These are phyloP conservation scores for Geoglossum cookeanum DNA, from an alignment of 2,329 filamentous ascomycete species.

Conservation along the genomic window DNA sequence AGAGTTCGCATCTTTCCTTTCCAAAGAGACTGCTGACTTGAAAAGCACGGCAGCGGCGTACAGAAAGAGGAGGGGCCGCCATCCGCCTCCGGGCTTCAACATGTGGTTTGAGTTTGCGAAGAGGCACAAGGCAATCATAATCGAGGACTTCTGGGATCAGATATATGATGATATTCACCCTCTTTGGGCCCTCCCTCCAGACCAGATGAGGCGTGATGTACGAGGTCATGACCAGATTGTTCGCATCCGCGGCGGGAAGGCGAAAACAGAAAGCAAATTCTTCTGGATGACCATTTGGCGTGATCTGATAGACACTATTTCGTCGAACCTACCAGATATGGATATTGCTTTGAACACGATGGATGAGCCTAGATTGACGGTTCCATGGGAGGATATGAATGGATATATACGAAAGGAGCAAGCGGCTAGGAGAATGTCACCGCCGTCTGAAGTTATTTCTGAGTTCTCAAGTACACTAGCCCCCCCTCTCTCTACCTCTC, in stretches of 20 bases:
- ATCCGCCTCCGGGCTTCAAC: conserved; percentile 31
- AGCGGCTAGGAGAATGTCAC: conserved; percentile 14
- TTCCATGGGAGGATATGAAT: conserved; percentile 27
- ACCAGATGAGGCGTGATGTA: conserved; percentile 15
- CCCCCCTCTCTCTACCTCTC: not conserved
- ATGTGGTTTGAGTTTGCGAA: conserved; percentile 27
- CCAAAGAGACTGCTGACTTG: conserved; percentile 18
- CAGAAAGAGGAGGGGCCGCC: conserved; percentile 24
- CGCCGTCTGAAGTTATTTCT: conserved; percentile 15
- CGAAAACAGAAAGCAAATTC: not conserved
- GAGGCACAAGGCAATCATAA: conserved; percentile 22
- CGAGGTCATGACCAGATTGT: conserved; percentile 15
- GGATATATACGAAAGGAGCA: conserved; percentile 19
- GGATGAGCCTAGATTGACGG: conserved; percentile 29
- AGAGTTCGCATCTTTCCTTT: not conserved
- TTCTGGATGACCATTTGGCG: conserved; percentile 24
- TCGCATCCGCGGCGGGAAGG: conserved; percentile 6
- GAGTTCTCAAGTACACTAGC: conserved; percentile 11
- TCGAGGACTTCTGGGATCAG: conserved; percentile 28
- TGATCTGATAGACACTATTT: conserved; percentile 21
- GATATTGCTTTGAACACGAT: conserved; percentile 29
- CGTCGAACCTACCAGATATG: conserved; percentile 24
- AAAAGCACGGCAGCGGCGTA: conserved; percentile 24
- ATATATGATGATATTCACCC: conserved; percentile 27
- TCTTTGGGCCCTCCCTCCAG: conserved; percentile 28